A percentile compares a stretch with the other conserved stretches of the same genome.
phyloP scores from a whole-genome alignment of 2,329 filamentous ascomycete species.

The Alternaria alternata region DNA sequence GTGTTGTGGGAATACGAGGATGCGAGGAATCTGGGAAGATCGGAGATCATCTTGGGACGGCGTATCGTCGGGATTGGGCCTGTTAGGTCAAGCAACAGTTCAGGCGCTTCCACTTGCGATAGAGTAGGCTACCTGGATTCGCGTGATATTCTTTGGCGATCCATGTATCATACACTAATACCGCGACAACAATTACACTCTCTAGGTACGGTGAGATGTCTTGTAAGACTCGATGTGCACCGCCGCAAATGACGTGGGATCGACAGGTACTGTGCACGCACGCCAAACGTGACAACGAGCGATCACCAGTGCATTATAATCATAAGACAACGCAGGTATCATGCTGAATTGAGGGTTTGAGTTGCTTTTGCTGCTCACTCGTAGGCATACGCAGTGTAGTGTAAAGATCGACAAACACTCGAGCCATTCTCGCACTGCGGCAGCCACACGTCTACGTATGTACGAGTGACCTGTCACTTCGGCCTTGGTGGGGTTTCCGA shows the following conservation, averaged over 20 bases:
- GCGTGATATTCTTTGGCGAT: background rate
- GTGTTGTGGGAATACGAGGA: background rate
- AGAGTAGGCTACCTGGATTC: background rate
- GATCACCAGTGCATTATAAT: background rate
- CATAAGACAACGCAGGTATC: background rate
- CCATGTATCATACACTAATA: background rate
- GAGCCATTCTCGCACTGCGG: background rate
- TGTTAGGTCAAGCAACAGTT: background rate
- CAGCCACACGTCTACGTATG: background rate
- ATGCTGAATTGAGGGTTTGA: background rate
- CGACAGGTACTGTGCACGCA: background rate
- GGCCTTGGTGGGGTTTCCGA: background rate
- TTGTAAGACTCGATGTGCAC: background rate
- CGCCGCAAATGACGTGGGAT: slow-evolving; percentile 2
- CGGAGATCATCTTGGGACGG: slow-evolving; percentile 9
- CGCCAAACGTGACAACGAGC: background rate
- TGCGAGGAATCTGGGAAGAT: slow-evolving; percentile 1
- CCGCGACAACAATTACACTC: background rate
- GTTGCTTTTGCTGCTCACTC: background rate
- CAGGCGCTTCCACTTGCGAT: background rate
- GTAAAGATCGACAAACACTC: background rate
- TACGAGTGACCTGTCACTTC: background rate
- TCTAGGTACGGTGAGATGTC: background rate
- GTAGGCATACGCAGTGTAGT: background rate
- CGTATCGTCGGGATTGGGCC: background rate